Evolutionary conservation across 306 rosid genomes (phyloP).

Genomic region (Prinsepia uniflora): DNA sequence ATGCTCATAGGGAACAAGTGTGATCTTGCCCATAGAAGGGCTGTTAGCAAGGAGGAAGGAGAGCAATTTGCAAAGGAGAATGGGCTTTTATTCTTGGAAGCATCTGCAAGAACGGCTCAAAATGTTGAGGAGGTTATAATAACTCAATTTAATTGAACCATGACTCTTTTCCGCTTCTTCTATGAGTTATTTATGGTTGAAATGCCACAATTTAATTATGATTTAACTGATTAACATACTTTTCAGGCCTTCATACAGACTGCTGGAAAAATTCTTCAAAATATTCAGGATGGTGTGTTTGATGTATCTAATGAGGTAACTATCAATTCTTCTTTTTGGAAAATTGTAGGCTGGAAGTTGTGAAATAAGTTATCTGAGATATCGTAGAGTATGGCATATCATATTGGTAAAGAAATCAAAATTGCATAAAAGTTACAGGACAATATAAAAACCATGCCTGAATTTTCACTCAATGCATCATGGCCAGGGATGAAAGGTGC

Average conservation of each 20-base stretch:
- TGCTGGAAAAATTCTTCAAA: conserved; percentile 89
- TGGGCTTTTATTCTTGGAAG: conserved; percentile 92
- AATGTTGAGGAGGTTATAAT: conserved; percentile 84
- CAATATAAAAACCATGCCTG: background rate
- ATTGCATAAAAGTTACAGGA: background rate
- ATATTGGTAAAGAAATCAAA: background rate
- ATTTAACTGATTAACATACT: conserved; percentile 13
- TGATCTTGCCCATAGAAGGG: conserved; percentile 88
- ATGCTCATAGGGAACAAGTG: conserved; percentile 88
- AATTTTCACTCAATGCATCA: background rate
- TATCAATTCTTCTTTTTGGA: background rate
- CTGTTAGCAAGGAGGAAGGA: conserved; percentile 95
- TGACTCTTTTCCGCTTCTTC: background rate
- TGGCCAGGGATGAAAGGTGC: background rate
- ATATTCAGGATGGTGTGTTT: conserved; percentile 84
- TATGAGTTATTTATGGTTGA: background rate
- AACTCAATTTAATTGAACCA: conserved; percentile 12
- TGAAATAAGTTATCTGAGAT: background rate
- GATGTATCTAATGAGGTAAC: conserved; percentile 95
- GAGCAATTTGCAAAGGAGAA: conserved; percentile 95
- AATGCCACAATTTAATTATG: background rate
- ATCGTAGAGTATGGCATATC: background rate
- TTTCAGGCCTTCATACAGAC: conserved; percentile 81
- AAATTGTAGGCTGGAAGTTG: background rate
- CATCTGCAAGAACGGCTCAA: conserved; percentile 95